Evolutionary conservation across 768 basidiomycete genomes (phyloP), one percentile per base, ranked within the genome.

Genomic region (Asterophora lycoperdoides): DNA sequence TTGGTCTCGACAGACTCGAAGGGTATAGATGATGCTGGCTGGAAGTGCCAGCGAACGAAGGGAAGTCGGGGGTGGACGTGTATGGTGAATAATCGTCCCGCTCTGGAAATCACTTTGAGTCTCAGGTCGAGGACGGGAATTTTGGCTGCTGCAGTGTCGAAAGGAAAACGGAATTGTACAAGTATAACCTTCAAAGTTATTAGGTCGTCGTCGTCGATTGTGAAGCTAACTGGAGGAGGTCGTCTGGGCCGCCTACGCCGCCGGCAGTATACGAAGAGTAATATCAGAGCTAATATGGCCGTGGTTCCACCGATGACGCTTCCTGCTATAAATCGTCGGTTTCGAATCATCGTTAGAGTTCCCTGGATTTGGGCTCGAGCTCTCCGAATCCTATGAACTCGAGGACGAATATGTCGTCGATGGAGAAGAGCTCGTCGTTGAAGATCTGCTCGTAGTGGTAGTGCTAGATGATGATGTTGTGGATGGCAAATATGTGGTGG

Each of bases 81-180:
- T 41, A 43, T 13, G 46, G 42, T 3, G 46, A 46, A 35, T 10
- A 14, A 44, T 42, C 0, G 42, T 48, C 9, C 52, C 46, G 3
- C 28, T 34, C 20, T 48, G 52, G 45, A 50, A 50, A n/a, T 50
- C 48, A 28, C 52, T 46, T 6, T 56, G 48, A 13, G 58, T 60
- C 9, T 41, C 34, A 4, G 55, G 46, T 5, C 46, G 52, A 14
- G 23, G 23, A 23, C 6, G 23, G 23, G 23, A 6, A 23, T 23
- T 23, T 23, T 23, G 23, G 6, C 23, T 23, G 23, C 23, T 23
- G 23, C 23, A 23, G 23, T 23, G 23, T 23, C 23, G 23, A 23
- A 3, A 23, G 23, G 23, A 23, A 6, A 23, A n/a, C n/a, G n/a
- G n/a, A 9, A 32, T 32, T 3, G 30, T 32, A 32, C 4, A 32